These are phyloP conservation scores for Vitis hybrid DNA, from an alignment of 177 flowering plant genomes.

Conservation along the genomic window DNA sequence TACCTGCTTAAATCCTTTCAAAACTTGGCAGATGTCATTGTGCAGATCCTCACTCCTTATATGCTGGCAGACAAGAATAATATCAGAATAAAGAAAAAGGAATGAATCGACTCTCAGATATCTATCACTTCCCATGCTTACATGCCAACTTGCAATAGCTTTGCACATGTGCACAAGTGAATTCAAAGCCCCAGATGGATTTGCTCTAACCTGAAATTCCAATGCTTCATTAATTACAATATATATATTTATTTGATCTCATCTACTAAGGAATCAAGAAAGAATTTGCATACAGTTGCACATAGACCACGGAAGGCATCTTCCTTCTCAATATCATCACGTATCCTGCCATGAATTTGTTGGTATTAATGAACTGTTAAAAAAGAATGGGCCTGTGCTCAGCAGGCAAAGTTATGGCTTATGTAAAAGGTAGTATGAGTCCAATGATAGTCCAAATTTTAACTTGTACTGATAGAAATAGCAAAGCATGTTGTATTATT, in stretches of 20 bases:
- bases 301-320: constrained; percentile 98
- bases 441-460: too few species aligned
- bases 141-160: constrained; percentile 99
- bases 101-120: too few species aligned
- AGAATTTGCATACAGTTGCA: constrained; percentile 64
- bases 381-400: neutral
- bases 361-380: neutral
- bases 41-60: constrained; percentile 88
- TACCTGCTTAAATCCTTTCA: constrained; percentile 97
- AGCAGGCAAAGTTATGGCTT: too few species aligned
- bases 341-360: constrained; percentile 61
- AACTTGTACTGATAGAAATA: too few species aligned
- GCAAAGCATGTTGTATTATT: too few species aligned
- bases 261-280: neutral
- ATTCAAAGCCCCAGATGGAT: constrained; percentile 84
- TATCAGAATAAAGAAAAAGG: too few species aligned
- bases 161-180: constrained; percentile 81
- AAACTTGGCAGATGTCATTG: constrained; percentile 89
- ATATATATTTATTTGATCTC: too few species aligned
- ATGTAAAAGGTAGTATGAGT: too few species aligned
- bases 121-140: constrained; percentile 30
- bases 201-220: constrained; percentile 70
- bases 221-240: neutral
- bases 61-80: constrained; percentile 42
- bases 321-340: constrained; percentile 96